Conservation (phyloP, 2,329 filamentous ascomycete species). For the Penicillium sp. region DNA sequence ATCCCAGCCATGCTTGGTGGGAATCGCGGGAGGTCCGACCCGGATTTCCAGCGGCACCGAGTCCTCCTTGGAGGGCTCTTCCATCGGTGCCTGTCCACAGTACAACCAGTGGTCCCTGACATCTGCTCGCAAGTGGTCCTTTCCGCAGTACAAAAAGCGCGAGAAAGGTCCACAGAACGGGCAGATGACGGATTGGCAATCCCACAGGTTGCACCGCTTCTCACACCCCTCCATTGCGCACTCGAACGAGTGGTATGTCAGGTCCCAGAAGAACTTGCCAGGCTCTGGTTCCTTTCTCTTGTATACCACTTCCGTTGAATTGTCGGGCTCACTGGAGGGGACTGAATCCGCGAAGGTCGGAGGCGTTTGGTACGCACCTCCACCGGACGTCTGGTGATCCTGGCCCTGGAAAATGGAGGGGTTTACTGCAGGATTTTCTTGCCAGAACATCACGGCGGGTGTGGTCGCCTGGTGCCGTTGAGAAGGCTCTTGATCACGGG, state of each 20-base stretch:
- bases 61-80: slow-evolving; percentile 18
- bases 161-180: slow-evolving; percentile 44
- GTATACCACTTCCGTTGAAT: not conserved
- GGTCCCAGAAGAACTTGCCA: slow-evolving; percentile 37
- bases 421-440: not conserved
- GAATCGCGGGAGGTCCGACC: slow-evolving; percentile 29
- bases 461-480: not conserved
- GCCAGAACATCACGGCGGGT: not conserved
- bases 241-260: slow-evolving; percentile 54
- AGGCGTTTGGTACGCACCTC: slow-evolving; percentile 1
- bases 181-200: slow-evolving; percentile 38
- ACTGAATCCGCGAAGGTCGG: not conserved
- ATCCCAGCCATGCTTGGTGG: slow-evolving; percentile 30
- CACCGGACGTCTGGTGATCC: not conserved
- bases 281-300: not conserved
- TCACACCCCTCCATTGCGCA: slow-evolving; percentile 32
- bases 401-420: too few species aligned
- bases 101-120: slow-evolving; percentile 38
- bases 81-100: slow-evolving; percentile 27
- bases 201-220: slow-evolving; percentile 33
- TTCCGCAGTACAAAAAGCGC: slow-evolving; percentile 41
- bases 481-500: not conserved
- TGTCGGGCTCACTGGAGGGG: not conserved
- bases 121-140: slow-evolving; percentile 38
- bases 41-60: slow-evolving; percentile 24